Percentiles rank a stretch among this genome's conserved stretches.
Evolutionary conservation across 2,329 filamentous ascomycete genomes (phyloP).

Genomic region (Calonectria hawksworthii): DNA sequence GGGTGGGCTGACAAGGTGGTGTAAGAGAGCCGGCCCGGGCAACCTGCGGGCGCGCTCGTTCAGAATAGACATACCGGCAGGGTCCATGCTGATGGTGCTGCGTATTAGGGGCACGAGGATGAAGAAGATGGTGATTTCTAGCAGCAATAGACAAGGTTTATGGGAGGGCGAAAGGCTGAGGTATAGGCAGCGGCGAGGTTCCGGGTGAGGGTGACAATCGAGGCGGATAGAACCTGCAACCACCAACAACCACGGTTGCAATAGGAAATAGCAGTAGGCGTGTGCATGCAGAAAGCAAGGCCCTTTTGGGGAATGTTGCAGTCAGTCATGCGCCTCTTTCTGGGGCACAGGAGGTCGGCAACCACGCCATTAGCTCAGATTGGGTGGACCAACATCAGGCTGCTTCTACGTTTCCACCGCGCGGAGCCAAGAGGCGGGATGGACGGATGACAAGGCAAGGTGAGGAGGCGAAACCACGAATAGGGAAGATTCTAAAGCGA

Average conservation of each 20-base stretch:
- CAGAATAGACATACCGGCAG: conserved; percentile 57
- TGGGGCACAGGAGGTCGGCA: conserved; percentile 35
- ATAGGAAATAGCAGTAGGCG: conserved; percentile 26
- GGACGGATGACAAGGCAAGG: conserved; percentile 33
- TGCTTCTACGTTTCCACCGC: conserved; percentile 40
- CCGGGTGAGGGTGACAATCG: conserved; percentile 6
- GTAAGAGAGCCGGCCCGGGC: conserved; percentile 61
- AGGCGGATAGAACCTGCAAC: conserved; percentile 25
- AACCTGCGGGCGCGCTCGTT: conserved; percentile 59
- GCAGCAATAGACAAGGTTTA: neutral
- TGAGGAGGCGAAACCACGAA: conserved; percentile 39
- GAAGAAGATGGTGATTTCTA: conserved; percentile 13
- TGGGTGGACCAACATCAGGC: conserved; percentile 47
- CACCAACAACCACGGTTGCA: conserved; percentile 31
- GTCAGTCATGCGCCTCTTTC: conserved; percentile 42
- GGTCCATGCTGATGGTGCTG: conserved; percentile 42
- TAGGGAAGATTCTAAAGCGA: conserved; percentile 40
- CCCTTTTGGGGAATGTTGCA: conserved; percentile 43
- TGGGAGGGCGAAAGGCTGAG: neutral
- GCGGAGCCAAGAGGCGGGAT: conserved; percentile 39
- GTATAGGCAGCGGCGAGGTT: conserved; percentile 4
- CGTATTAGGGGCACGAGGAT: neutral
- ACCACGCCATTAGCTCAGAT: conserved; percentile 45
- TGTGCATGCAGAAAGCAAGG: conserved; percentile 39
- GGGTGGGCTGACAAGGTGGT: conserved; percentile 70